Evolutionary conservation across 1,139 yeast genomes (phyloP), one percentile per base, ranked within the genome.

Genomic region (Debaryomyces psychrophilus): DNA sequence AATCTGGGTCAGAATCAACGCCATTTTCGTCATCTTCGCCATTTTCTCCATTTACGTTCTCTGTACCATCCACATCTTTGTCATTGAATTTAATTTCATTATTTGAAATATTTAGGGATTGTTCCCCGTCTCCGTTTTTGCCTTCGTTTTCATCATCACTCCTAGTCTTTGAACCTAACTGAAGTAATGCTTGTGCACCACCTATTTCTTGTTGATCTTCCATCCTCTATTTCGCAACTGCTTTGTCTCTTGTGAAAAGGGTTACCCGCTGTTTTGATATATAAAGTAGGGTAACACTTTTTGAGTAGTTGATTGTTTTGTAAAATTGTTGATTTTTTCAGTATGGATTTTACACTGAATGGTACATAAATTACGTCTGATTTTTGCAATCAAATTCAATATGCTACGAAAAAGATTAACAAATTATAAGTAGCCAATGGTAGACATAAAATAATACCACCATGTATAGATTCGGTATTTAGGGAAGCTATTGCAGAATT

Each of bases 151-250:
- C 60, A 8, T 57, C 58, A 8, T 57, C 62, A 27, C 55, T 60
- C 41, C 61, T 64, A 33, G 50, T 54, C 46, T 70, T 69, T 17
- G 70, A 60, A 9, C 78, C 77, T 7, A 74, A 56, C 62, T 65
- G 77, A 17, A 74, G 66, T 33, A 74, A 64, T 8, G 78, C 79
- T 49, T 71, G 76, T 15, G 79, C 79, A 9, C 79, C 78, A 14
- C 77, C 78, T 26, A 73, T 64, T 52, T 72, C 76, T 52, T 63
- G 74, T 51, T 67, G 74, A 44, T 63, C 57, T 48, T 69, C 67
- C 73, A 69, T 68, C 11, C 29, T 40, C 33, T 17, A 31, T 45
- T 52, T 48, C 53, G 53, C 53, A 50, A 40, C 52, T 41, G 41
- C 25, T 44, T 31, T 15, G 12, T 38, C 29, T 37, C 15, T 27